Percentiles rank a stretch among this genome's conserved stretches.
Evolutionary conservation across 495 filamentous ascomycete species (phyloP).

Genomic region (Lepraria neglecta): DNA sequence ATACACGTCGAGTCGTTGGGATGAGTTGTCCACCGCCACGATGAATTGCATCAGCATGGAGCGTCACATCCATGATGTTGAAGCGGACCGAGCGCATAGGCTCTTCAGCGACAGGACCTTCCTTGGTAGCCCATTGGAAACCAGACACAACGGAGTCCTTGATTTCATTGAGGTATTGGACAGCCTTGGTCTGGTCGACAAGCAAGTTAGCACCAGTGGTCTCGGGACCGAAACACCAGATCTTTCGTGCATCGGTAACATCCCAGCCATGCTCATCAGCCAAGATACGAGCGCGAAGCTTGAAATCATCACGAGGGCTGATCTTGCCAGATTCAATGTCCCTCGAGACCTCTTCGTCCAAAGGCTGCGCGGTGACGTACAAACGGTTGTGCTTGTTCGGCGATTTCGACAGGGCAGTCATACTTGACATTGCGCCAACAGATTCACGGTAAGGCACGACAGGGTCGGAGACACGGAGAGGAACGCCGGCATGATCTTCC

Average conservation of each 20-base stretch:
- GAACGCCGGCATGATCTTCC: conserved; percentile 98
- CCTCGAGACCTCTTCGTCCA: conserved; percentile 82
- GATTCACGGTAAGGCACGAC: conserved; percentile 98
- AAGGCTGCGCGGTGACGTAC: conserved; percentile 83
- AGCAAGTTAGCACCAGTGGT: conserved; percentile 96
- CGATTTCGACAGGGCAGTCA: conserved; percentile 97
- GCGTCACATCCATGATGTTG: conserved; percentile 99
- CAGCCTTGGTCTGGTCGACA: conserved; percentile 99
- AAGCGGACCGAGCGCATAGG: conserved; percentile 95
- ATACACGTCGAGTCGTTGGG: conserved; percentile 93
- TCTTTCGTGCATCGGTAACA: conserved; percentile 99
- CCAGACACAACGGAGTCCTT: conserved; percentile 99
- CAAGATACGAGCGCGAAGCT: conserved; percentile 91
- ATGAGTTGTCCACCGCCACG: conserved; percentile 99
- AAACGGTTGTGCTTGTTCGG: conserved; percentile 99
- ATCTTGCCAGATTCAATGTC: conserved; percentile 93
- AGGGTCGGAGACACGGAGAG: conserved; percentile 91
- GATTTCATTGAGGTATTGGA: conserved; percentile 99
- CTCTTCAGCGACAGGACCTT: conserved; percentile 97
- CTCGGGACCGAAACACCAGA: conserved; percentile 99
- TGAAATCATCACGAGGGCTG: conserved; percentile 95
- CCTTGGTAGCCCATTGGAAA: conserved; percentile 99
- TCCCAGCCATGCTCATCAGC: conserved; percentile 99
- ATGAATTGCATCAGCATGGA: conserved; percentile 99
- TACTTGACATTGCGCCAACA: conserved; percentile 71